Evolutionary conservation across 495 filamentous ascomycete species (phyloP).

Genomic region (Aspergillus steynii): DNA sequence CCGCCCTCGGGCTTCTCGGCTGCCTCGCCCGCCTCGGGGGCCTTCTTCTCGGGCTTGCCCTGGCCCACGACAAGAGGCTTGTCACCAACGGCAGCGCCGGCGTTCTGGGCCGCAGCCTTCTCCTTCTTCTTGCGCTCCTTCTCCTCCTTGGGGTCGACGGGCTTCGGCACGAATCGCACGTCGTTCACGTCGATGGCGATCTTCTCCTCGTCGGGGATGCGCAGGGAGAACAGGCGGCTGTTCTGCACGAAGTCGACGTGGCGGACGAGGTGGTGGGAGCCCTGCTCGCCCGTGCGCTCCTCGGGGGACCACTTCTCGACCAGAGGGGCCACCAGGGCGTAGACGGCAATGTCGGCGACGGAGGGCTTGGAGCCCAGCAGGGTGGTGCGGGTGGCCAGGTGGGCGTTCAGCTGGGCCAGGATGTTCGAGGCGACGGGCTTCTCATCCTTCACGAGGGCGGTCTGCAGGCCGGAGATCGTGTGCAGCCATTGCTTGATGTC

Average conservation of each 20-base stretch:
- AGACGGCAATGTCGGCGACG: constrained; percentile 84
- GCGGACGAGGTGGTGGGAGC: constrained; percentile 88
- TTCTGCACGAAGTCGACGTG: constrained; percentile 95
- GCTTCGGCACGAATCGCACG: constrained; percentile 78
- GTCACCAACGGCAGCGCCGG: constrained; percentile 42
- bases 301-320: constrained; percentile 82
- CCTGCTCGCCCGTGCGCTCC: constrained; percentile 86
- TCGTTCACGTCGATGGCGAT: constrained; percentile 76
- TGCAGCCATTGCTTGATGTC: constrained; percentile 88
- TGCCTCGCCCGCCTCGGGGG: constrained; percentile 39
- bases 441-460: constrained; percentile 56
- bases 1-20: constrained; percentile 46
- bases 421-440: constrained; percentile 51
- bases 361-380: constrained; percentile 88
- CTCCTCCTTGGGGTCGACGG: constrained; percentile 80
- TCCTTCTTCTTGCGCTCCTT: constrained; percentile 88
- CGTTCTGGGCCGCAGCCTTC: constrained; percentile 61
- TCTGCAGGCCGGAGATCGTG: constrained; percentile 67
- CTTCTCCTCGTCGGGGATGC: constrained; percentile 73
- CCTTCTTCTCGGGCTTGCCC: constrained; percentile 50
- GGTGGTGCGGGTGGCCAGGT: constrained; percentile 86
- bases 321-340: constrained; percentile 73
- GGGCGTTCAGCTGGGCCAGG: constrained; percentile 75
- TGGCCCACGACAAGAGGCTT: constrained; percentile 41
- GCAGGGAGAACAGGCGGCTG: constrained; percentile 71